These are phyloP conservation scores for Albatrellus ellisii DNA, from an alignment of 768 basidiomycete genomes.

Conservation along the genomic window DNA sequence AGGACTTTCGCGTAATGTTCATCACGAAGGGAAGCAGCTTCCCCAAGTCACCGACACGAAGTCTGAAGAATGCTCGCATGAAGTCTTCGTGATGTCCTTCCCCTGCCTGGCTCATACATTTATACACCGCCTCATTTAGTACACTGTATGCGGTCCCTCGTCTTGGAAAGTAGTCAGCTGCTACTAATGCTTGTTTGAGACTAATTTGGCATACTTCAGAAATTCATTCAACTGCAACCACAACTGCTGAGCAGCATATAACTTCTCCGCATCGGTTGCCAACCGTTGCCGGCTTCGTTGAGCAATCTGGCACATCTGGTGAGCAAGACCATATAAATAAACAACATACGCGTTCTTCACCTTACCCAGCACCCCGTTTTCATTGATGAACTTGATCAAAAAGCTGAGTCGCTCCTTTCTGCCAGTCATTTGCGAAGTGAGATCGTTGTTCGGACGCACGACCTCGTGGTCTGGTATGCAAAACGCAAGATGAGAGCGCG, in stretches of 20 bases:
- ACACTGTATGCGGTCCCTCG: constrained; percentile 44
- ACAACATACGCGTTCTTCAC: no score
- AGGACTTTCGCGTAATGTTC: constrained; percentile 31
- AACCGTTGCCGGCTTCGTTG: constrained; percentile 65
- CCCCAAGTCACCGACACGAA: constrained; percentile 52
- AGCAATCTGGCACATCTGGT: constrained; percentile 56
- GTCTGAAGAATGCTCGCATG: constrained; percentile 76
- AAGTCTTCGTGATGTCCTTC: constrained; percentile 57
- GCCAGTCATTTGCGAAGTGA: constrained; percentile 62
- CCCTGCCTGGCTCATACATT: constrained; percentile 48
- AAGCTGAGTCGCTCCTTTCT: constrained; percentile 68
- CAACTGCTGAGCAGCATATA: constrained; percentile 67
- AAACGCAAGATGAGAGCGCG: not conserved
- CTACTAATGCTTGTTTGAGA: not conserved
- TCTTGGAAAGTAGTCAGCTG: constrained; percentile 20
- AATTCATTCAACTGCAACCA: constrained; percentile 70
- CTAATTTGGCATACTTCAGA: constrained; percentile 34
- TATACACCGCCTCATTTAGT: constrained; percentile 55
- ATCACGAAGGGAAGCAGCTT: constrained; percentile 48
- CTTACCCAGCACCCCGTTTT: constrained; percentile 69
- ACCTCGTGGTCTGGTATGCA: constrained; percentile 41
- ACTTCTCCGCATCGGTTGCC: constrained; percentile 75
- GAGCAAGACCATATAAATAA: no score
- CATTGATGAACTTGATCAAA: constrained; percentile 83
- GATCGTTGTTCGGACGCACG: constrained; percentile 64